Evolutionary conservation across 257 asterid species (phyloP), one percentile per base, ranked within the genome.

Genomic region (Cordia subcordata): DNA sequence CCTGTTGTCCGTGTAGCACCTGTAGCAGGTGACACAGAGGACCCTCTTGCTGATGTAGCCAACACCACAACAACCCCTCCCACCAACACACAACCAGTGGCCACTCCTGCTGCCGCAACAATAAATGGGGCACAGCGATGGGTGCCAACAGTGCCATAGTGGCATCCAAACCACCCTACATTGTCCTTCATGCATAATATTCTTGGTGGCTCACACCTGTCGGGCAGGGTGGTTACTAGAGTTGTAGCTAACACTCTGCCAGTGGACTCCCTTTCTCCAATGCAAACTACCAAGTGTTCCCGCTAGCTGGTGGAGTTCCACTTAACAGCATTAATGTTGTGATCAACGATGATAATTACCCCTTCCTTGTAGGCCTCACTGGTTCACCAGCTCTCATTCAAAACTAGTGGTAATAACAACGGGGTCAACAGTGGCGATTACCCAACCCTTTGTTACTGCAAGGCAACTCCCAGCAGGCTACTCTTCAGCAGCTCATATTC

Each of bases 281-380:
- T 49, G 75, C 87, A 13, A 91, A 72, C 87, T 79, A 80, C 68
- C 84, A 44, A 4, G 51, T 91, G 60, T 88, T 88, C 81, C 98
- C 96, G 22, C 23, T 91, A 68, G 68, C 84, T 42, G 96, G 98
- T 6, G 98, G 98, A 0, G 87, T 91, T 21, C 92, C 98, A 0
- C 96, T 91, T 40, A 88, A 83, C 88, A 82, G 83, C 61, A 76
- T 88, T 61, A 84, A 88, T 22, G 77, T 75, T 32, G 79, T 71
- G 45, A 72, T 91, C 78, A 86, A 85, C 85, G 81, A 84, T 82
- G 82, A 88, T 84, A 91, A 91, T 67, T 70, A 55, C 68, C 98
- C 98, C 2, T 81, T 72, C 79, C 94, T 91, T 27, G 81, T 63
- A 33, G 95, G 96, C n/a, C 90, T 88, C 52, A 82, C 85, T 37